Evolutionary conservation across 192 early-diverging fungal species (phyloP), one percentile per base, ranked within the genome.

Genomic region (Chytriomyces sp.): DNA sequence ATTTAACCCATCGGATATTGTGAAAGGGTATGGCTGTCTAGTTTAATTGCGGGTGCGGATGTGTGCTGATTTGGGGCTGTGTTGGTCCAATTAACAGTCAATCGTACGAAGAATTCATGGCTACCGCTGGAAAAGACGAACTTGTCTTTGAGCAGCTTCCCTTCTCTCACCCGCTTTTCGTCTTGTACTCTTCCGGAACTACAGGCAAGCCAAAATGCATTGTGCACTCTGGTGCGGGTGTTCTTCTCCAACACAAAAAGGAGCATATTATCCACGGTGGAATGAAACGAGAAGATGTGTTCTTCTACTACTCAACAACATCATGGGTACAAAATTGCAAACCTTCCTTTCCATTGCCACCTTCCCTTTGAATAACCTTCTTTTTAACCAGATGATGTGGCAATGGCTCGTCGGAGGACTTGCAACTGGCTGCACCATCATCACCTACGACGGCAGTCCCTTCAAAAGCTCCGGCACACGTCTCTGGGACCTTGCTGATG

Each of bases 121-220:
- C 67, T 20, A 75, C 72, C 11, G 79, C 82, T 13, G 80, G 80
- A 49, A 24, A 47, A 68, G 83, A 78, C 10, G 70, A 72, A 43
- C 87, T 97, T 45, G 68, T 59, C 2, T 99, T 94, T 86, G 90
- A 91, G 70, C 95, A 95, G 81, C 82, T 98, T 26, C 90, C 94
- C 18, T 97, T 97, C 78, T 88, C 93, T 72, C 96, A 98, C 77
- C 96, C 96, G 16, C 82, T 96, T 43, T 94, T 91, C 69, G 96
- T 98, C 65, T 84, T 99, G 47, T 99, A 93, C 81, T 93, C 91
- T 44, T 97, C 95, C 3, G 97, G 97, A 11, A 99, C 97, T 1
- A 97, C 45, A 5, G 94, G 94, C 43, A 91, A 93, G 65, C 97
- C 97, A 28, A 99, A 99, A 81, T 99, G 97, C 77, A 93, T 98